A percentile compares a stretch with the other conserved stretches of the same genome.
These are phyloP conservation scores for Rhipidocladum racemiflorum DNA, from an alignment of 176 grass and related monocot species.

Conservation along the genomic window DNA sequence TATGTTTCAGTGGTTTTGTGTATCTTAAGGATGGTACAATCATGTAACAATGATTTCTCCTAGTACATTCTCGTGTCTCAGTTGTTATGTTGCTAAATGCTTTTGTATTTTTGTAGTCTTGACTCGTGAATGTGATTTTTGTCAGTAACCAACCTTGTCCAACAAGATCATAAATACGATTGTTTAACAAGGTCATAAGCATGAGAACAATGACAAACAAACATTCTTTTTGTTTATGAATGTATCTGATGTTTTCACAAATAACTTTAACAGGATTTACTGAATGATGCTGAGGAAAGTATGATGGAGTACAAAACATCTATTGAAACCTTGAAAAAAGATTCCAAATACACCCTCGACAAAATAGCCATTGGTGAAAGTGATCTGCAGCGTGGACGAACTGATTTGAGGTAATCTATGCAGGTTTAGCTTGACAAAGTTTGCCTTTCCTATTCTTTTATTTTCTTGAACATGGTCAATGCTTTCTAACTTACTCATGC, in stretches of 20 bases:
- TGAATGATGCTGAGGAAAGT: constrained; percentile 73
- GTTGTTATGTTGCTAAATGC: background rate
- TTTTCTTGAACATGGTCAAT: constrained; percentile 1
- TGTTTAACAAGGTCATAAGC: background rate
- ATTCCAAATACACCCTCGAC: constrained; percentile 67
- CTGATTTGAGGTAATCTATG: constrained; percentile 63
- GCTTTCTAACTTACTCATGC: background rate
- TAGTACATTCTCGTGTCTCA: background rate
- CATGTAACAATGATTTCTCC: background rate
- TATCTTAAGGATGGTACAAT: background rate
- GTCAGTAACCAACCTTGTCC: background rate
- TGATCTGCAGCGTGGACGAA: constrained; percentile 65
- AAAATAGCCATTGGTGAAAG: constrained; percentile 78
- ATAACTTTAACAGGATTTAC: constrained; percentile 52
- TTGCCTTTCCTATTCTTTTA: background rate
- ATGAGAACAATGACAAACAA: background rate
- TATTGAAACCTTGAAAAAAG: constrained; percentile 66
- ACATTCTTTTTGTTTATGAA: background rate
- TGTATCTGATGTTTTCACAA: background rate
- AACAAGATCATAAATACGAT: constrained; percentile 2
- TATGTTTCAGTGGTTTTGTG: background rate
- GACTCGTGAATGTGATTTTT: background rate
- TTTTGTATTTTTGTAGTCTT: background rate
- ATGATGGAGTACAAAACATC: constrained; percentile 69
- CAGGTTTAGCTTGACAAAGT: background rate